Evolutionary conservation across 768 basidiomycete genomes (phyloP), one percentile per base, ranked within the genome.

Genomic region (Trametes sanguinea): DNA sequence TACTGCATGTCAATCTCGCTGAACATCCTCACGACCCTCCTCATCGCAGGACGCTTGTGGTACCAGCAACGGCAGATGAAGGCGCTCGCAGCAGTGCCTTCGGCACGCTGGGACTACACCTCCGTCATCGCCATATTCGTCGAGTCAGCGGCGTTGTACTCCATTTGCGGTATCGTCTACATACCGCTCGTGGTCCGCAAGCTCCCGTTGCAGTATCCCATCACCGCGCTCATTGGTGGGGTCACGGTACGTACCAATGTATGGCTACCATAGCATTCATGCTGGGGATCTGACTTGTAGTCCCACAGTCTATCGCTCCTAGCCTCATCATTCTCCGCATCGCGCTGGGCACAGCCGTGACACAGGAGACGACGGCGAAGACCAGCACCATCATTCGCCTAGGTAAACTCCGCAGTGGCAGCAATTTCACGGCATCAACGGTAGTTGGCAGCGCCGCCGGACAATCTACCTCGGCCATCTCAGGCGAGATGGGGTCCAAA

Each of bases 321-420:
- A 51, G 13, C 33, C 48, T 51, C 33, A 51, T 51, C 48, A 51
- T 51, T 22, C 27, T 51, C 48, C 48, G 48, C 11, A n/a, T 51
- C 48, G 48, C 48, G 3, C 48, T 51, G 2, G 35, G 35, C 1
- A 37, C 29, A n/a, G 14, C 29, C 10, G 27, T 51, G 8, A 44
- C 43, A 14, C 43, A 13, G 14, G 43, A 17, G 43, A 44, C 43
- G 14, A 44, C 43, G 1, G 43, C 43, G 14, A 44, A 13, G 43
- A 14, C 11, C n/a, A 4, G 43, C 43, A 44, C 14, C 2, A 17
- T 44, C 43, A 10, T 44, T 14, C 11, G 14, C 8, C 43, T 44
- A 1, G 14, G 9, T 5, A 44, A 17, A 16, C 43, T 44, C 14
- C 43, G 22, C 22, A 1, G 1, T 22, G 22, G 43, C 43, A 44